Conservation (phyloP, 139 green algal genomes). For the Auxenochlorella protothecoides region DNA sequence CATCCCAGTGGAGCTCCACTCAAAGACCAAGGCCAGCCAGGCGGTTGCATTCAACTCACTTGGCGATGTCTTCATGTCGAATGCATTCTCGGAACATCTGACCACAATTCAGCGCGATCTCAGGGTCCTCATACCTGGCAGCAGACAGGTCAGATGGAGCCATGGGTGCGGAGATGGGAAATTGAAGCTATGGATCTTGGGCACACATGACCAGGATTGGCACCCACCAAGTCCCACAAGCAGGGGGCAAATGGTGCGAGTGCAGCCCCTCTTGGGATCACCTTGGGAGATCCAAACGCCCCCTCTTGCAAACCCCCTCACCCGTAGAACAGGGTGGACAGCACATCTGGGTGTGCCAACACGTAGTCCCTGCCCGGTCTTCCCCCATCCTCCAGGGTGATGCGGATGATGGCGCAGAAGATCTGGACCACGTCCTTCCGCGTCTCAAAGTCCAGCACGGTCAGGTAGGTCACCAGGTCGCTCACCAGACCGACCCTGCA, state of each 20-base stretch:
- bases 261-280: no score
- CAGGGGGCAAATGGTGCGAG: no score
- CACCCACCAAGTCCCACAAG: no score
- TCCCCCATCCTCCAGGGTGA: conserved; percentile 41
- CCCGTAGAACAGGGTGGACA: conserved; percentile 59
- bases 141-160: no score
- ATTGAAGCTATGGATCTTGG: no score
- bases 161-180: no score
- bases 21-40: not conserved
- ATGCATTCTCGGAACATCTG: conserved; percentile 80
- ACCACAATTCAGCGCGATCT: conserved; percentile 72
- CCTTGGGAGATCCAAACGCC: no score
- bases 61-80: conserved; percentile 51
- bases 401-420: conserved; percentile 58
- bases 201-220: no score
- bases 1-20: no score
- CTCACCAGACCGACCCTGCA: conserved; percentile 42
- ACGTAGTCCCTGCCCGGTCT: conserved; percentile 59
- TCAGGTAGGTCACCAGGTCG: conserved; percentile 50
- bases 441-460: conserved; percentile 71
- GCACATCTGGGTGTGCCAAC: conserved; percentile 40
- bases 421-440: conserved; percentile 71
- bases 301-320: conserved; percentile 17
- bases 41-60: conserved; percentile 1
- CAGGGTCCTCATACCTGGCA: conserved; percentile 55